Conservation (phyloP, 805 yeast species). For the Sugiyamaella floridensis region DNA sequence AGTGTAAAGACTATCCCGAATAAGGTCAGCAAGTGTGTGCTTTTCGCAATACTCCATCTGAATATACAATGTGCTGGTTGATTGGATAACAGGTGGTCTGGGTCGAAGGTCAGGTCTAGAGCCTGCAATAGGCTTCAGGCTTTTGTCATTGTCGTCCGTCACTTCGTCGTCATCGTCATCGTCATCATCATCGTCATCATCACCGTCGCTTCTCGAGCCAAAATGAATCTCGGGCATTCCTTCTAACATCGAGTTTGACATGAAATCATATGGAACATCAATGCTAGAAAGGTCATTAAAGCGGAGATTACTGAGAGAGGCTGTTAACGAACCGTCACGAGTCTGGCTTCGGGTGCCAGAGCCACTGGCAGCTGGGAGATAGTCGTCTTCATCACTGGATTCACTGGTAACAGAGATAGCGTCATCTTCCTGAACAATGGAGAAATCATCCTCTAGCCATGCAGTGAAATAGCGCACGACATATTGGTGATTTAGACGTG, state of each 20-base stretch:
- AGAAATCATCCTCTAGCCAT: constrained; percentile 78
- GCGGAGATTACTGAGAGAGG: constrained; percentile 1
- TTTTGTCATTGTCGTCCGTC: not conserved
- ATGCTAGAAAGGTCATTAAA: constrained; percentile 14
- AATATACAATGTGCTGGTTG: constrained; percentile 70
- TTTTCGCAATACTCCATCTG: constrained; percentile 99
- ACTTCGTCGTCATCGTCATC: constrained; percentile 5
- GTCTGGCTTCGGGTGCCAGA: not conserved
- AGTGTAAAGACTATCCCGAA: constrained; percentile 63
- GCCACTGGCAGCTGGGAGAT: not conserved
- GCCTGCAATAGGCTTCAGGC: no score
- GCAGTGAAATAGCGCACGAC: constrained; percentile 96
- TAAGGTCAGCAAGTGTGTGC: constrained; percentile 77
- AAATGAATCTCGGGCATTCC: constrained; percentile 22
- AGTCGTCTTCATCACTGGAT: not conserved
- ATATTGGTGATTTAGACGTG: constrained; percentile 88
- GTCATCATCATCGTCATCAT: constrained; percentile 7
- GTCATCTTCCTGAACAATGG: constrained; percentile 31
- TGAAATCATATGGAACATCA: constrained; percentile 21
- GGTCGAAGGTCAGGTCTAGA: not conserved
- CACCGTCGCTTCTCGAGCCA: constrained; percentile 14
- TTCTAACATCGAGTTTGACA: constrained; percentile 21
- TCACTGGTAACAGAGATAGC: constrained; percentile 20
- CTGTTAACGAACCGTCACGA: constrained; percentile 1
- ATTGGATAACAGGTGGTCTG: constrained; percentile 6